Conservation (phyloP, 1,139 yeast genomes). For the Saccharomyces hybrid region DNA sequence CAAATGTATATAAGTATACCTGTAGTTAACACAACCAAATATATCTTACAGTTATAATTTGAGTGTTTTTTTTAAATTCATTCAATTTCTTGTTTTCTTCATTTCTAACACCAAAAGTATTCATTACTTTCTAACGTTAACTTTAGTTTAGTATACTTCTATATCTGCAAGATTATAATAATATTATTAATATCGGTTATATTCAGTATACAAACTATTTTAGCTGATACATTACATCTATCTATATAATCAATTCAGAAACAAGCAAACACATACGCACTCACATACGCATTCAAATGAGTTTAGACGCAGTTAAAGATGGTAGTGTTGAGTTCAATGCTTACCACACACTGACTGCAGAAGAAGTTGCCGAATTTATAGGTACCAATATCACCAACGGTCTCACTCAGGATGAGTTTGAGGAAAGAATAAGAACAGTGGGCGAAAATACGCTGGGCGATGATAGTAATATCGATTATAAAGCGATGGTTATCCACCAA, state of each 20-base stretch:
- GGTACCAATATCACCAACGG: conserved; percentile 58
- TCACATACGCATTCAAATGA: neutral
- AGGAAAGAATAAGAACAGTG: conserved; percentile 63
- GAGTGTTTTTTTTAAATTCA: too few species aligned
- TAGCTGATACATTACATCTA: neutral
- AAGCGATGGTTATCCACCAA: conserved; percentile 71
- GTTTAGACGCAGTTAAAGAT: conserved; percentile 1
- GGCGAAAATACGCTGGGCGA: conserved; percentile 30
- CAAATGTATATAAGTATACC: too few species aligned
- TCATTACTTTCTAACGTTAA: too few species aligned
- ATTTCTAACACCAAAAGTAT: too few species aligned
- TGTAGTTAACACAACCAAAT: too few species aligned
- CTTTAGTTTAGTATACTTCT: too few species aligned
- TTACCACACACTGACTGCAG: conserved; percentile 41
- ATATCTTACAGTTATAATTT: too few species aligned
- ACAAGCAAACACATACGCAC: neutral
- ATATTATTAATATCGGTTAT: neutral
- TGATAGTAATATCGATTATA: conserved; percentile 39
- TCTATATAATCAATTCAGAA: conserved; percentile 1
- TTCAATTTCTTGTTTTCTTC: too few species aligned
- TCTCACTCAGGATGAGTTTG: conserved; percentile 55
- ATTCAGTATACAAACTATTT: neutral
- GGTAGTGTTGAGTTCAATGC: conserved; percentile 9
- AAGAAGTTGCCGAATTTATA: conserved; percentile 53
- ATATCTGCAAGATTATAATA: too few species aligned